phyloP scores from a whole-genome alignment of 1,139 yeast species.

The Suzukiozyma palmioleophila region DNA sequence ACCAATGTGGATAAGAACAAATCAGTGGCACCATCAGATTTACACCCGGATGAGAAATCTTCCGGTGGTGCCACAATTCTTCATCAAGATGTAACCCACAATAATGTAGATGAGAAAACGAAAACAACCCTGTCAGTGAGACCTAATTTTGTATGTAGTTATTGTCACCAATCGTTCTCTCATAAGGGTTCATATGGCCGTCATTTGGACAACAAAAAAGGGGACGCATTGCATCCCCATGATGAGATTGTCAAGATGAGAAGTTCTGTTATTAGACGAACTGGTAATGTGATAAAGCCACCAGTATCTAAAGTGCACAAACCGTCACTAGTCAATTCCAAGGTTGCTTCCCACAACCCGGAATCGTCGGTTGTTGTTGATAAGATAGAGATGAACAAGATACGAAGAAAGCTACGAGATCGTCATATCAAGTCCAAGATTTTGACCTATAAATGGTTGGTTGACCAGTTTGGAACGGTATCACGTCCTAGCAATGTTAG shows the following conservation, averaged over 20 bases:
- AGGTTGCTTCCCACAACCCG: slow-evolving; percentile 1
- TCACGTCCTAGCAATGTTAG: slow-evolving; percentile 4
- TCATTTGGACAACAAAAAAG: slow-evolving; percentile 18
- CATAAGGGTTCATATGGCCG: slow-evolving; percentile 16
- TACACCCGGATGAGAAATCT: too few relatives aligned
- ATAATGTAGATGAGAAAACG: not conserved
- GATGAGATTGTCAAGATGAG: slow-evolving; percentile 13
- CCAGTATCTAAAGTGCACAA: not conserved
- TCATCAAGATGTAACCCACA: not conserved
- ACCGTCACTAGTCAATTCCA: slow-evolving; percentile 1
- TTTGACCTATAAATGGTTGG: slow-evolving; percentile 13
- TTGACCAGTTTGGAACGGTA: slow-evolving; percentile 12
- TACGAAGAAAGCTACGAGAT: slow-evolving; percentile 17
- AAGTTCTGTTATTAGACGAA: slow-evolving; percentile 10
- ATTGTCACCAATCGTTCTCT: slow-evolving; percentile 15
- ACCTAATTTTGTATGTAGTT: slow-evolving; percentile 10
- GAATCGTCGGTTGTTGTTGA: slow-evolving; percentile 10
- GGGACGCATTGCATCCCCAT: slow-evolving; percentile 16
- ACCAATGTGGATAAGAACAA: not conserved
- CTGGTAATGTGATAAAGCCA: slow-evolving; percentile 6
- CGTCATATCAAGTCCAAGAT: slow-evolving; percentile 17
- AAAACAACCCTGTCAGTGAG: not conserved
- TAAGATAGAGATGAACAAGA: slow-evolving; percentile 15
- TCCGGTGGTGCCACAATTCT: not conserved
- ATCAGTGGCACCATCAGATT: too few relatives aligned